phyloP scores from a whole-genome alignment of 2,329 filamentous ascomycete genomes.

The Albifimbria verrucaria region DNA sequence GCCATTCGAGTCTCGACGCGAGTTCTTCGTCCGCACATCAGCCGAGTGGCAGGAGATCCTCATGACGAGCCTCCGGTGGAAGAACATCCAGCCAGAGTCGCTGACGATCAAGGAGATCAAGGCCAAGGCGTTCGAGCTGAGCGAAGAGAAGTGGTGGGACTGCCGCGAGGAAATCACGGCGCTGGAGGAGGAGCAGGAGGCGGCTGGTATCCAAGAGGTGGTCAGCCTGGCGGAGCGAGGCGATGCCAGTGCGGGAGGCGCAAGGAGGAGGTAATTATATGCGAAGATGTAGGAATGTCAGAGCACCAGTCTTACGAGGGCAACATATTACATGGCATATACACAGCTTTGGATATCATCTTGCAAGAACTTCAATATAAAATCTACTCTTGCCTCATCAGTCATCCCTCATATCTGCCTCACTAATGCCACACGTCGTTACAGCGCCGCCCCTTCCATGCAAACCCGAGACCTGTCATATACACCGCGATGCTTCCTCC shows the following conservation, averaged over 20 bases:
- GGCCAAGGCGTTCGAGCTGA: conserved; percentile 82
- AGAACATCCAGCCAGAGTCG: conserved; percentile 62
- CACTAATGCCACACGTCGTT: no score
- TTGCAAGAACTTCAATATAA: no score
- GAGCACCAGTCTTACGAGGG: no score
- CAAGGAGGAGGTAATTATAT: conserved; percentile 28
- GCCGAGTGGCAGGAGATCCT: conserved; percentile 88
- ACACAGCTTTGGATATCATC: no score
- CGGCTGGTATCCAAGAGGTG: conserved; percentile 90
- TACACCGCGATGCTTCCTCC: not conserved
- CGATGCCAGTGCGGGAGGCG: conserved; percentile 42
- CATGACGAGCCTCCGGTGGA: conserved; percentile 70
- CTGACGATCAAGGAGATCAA: conserved; percentile 87
- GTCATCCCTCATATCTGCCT: no score
- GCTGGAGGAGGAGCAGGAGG: conserved; percentile 94
- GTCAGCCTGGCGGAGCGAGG: conserved; percentile 78
- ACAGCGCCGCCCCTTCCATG: no score
- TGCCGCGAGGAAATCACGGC: conserved; percentile 88
- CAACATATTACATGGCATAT: no score
- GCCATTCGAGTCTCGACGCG: conserved; percentile 85
- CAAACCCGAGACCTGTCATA: no score
- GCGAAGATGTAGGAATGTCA: conserved; percentile 12
- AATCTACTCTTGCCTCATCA: conserved; percentile 22
- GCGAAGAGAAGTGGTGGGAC: conserved; percentile 99
- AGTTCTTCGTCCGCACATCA: conserved; percentile 87